Evolutionary conservation across 768 basidiomycete species (phyloP).

Genomic region (Phaeolepiota aurea): DNA sequence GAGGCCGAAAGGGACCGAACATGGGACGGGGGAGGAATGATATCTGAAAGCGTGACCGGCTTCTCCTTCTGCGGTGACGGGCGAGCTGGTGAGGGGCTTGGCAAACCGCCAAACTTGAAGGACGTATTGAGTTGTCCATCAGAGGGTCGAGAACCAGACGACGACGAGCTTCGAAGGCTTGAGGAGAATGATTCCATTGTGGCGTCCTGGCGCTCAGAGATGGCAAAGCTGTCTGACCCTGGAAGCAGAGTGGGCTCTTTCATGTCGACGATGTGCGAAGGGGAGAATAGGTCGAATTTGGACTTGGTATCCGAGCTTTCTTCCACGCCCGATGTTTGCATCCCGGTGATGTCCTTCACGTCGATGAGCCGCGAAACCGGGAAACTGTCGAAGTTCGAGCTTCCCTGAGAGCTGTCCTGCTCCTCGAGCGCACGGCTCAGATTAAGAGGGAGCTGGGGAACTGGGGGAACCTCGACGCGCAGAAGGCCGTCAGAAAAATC

Average conservation of each 20-base stretch:
- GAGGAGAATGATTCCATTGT: constrained; percentile 11
- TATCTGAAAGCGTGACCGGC: constrained; percentile 60
- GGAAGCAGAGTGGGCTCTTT: constrained; percentile 30
- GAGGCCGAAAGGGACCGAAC: constrained; percentile 32
- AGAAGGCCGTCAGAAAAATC: constrained; percentile 30
- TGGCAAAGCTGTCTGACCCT: constrained; percentile 27
- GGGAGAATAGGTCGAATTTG: constrained; percentile 7
- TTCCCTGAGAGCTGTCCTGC: constrained; percentile 6
- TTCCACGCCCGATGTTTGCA: constrained; percentile 7
- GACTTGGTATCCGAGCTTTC: constrained; percentile 7
- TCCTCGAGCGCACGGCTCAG: constrained; percentile 3
- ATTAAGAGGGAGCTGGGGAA: constrained; percentile 39
- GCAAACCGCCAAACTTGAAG: constrained; percentile 68
- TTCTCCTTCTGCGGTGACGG: constrained; percentile 14
- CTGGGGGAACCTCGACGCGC: constrained; percentile 35
- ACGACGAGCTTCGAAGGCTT: constrained; percentile 13
- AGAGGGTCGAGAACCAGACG: constrained; percentile 38
- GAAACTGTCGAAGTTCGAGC: constrained; percentile 14
- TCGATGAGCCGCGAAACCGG: constrained; percentile 23
- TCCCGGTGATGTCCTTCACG: constrained; percentile 15
- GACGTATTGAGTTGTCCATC: constrained; percentile 61
- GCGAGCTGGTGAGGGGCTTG: constrained; percentile 14
- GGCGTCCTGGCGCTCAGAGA: constrained; percentile 15
- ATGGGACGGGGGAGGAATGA: constrained; percentile 59
- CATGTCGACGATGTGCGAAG: constrained; percentile 14